Base-by-base conservation (phyloP, 176 grass and related monocot species). In the Zoysia japonica region DNA sequence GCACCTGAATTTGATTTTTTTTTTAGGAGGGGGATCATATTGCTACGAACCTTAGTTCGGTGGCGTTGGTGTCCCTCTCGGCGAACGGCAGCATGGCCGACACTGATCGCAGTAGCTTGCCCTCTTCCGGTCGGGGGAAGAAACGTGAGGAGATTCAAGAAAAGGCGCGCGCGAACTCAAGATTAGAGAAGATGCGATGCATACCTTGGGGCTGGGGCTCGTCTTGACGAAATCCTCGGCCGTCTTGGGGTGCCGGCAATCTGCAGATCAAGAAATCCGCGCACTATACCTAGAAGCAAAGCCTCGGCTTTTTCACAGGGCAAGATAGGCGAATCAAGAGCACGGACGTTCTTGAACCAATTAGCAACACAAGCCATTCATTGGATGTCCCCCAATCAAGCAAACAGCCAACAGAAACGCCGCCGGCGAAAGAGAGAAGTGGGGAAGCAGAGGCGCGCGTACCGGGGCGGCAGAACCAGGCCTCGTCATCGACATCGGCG, bases 401-500 rank as follows among this genome's bases (percentile, higher is more conserved):
- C 14, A 3, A 3, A 6, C 37, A 64, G 12, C 28, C 36, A 65
- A 65, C 6, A 71, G 47, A 47, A 64, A 17, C 36, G 47, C 62
- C 9, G 20, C 47, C 41, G 55, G 47, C 1, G 75, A 4, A 47
- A 19, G 76, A 5, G 28, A 28, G 28, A 28, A 28, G 28, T 28
- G 28, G 28, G 28, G 28, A 28, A 28, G 56, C 61, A 5, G 13
- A 45, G 14, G 5, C 20, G 44, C 28, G 41, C 56, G 68, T 72
- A 98, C 96, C 96, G 10, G 92, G 83, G 72, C 90, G 92, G 86
- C 96, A 99, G 84, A 99, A 99, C 90, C 92, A 99, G 50, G 90
- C 82, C 5, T 91, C 76, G 78, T 99, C 90, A 77, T 92, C 88
- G 72, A 92, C 68, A 37, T 10, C 68, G 80, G 83, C 67, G 62